Evolutionary conservation across 2,329 filamentous ascomycete genomes (phyloP).

Genomic region (Pyrenophora graminea): DNA sequence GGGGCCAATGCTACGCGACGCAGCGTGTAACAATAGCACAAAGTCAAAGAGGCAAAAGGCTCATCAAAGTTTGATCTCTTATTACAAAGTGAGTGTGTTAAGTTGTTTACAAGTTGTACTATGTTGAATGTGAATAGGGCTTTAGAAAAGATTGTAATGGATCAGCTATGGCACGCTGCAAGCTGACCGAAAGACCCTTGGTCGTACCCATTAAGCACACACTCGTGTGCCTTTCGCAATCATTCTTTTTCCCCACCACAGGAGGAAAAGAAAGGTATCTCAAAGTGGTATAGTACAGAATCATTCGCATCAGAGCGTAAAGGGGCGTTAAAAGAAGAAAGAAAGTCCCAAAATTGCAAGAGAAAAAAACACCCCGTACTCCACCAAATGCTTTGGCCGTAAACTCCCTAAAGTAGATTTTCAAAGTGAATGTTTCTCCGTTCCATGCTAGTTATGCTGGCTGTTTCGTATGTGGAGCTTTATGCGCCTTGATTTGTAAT

Average conservation of each 20-base stretch:
- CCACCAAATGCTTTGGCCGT: conserved; percentile 1
- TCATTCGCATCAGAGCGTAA: conserved; percentile 19
- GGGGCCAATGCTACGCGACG: no score
- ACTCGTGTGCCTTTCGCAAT: neutral
- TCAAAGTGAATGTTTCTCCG: conserved; percentile 10
- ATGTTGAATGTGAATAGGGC: no score
- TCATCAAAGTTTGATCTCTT: no score
- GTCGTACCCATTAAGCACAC: conserved; percentile 3
- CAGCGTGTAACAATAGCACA: no score
- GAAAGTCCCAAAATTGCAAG: neutral
- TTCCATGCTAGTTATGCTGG: conserved; percentile 13
- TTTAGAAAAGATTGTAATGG: no score
- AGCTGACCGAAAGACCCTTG: neutral
- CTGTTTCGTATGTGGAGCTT: conserved; percentile 7
- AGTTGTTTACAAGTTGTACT: no score
- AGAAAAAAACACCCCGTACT: neutral
- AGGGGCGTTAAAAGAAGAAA: conserved; percentile 8
- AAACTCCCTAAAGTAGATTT: neutral
- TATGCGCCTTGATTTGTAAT: conserved; percentile 65
- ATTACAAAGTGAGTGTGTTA: no score
- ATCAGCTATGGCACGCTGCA: conserved; percentile 1
- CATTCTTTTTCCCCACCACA: neutral
- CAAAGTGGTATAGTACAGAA: conserved; percentile 24
- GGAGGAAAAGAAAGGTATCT: conserved; percentile 4
- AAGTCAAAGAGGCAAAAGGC: no score